Evolutionary conservation across 768 basidiomycete genomes (phyloP).

Genomic region (Chalciporus piperatus): DNA sequence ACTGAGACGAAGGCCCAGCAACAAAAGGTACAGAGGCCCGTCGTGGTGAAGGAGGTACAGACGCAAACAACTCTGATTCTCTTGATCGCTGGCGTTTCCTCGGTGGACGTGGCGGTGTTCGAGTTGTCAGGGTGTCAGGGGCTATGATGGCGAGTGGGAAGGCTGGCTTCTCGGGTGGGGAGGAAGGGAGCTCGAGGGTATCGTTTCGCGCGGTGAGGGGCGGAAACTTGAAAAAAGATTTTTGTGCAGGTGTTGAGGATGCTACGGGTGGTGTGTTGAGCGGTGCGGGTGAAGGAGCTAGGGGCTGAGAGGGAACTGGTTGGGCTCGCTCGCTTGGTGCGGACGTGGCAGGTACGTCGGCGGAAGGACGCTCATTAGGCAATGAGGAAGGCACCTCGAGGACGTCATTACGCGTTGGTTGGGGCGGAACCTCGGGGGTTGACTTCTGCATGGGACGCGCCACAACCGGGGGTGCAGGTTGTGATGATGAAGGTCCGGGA

Average conservation of each 20-base stretch:
- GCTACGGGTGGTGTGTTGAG: background rate
- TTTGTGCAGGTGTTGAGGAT: background rate
- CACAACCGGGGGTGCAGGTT: background rate
- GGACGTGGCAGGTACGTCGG: background rate
- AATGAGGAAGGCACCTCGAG: background rate
- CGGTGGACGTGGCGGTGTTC: background rate
- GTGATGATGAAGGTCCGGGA: background rate
- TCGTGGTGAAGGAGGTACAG: constrained; percentile 14
- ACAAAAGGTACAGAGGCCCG: background rate
- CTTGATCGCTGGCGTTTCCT: constrained; percentile 12
- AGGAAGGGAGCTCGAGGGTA: background rate
- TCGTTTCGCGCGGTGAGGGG: background rate
- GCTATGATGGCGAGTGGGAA: background rate
- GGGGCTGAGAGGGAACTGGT: background rate
- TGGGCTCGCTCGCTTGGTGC: background rate
- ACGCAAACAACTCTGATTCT: constrained; percentile 17
- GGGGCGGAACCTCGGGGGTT: background rate
- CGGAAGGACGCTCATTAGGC: background rate
- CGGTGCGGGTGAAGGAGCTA: background rate
- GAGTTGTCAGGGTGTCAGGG: background rate
- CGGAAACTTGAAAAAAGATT: background rate
- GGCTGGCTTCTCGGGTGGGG: background rate
- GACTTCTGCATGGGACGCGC: background rate
- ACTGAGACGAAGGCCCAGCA: background rate
- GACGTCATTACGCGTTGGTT: background rate